Evolutionary conservation across 2,329 filamentous ascomycete genomes (phyloP).

Genomic region (Phaeoacremonium minimum): DNA sequence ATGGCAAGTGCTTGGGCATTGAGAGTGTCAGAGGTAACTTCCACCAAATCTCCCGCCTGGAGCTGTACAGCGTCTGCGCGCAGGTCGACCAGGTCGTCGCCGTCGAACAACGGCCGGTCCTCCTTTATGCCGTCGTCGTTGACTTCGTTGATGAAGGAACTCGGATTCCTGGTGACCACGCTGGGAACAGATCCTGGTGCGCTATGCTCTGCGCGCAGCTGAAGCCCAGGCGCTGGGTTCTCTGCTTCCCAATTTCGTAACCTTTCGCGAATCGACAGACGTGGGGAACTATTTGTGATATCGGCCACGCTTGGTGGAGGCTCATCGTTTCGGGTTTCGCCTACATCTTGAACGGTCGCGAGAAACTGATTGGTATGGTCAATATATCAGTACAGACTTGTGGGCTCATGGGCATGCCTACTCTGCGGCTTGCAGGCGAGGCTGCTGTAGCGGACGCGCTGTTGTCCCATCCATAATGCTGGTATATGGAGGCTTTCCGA

Average conservation of each 20-base stretch:
- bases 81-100: conserved; percentile 29
- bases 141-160: conserved; percentile 20
- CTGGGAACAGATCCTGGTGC: conserved; percentile 23
- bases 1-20: conserved; percentile 44
- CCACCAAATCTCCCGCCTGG: conserved; percentile 45
- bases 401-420: not conserved
- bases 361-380: no score
- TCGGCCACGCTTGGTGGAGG: no score
- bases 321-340: no score
- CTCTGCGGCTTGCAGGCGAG: conserved; percentile 2
- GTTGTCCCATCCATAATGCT: no score
- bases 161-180: conserved; percentile 27
- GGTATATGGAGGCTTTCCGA: no score
- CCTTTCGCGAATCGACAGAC: conserved; percentile 37
- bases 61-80: conserved; percentile 23
- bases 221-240: conserved; percentile 20
- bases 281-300: no score
- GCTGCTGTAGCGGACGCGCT: no score
- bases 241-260: conserved; percentile 35
- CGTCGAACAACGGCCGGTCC: conserved; percentile 25
- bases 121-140: conserved; percentile 8
- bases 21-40: conserved; percentile 26
- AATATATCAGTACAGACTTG: no score
- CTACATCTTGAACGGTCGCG: conserved; percentile 6
- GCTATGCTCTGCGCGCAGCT: conserved; percentile 21